Evolutionary conservation across 75 land plant species (phyloP).

Genomic region (Sequoia sempervirens): DNA sequence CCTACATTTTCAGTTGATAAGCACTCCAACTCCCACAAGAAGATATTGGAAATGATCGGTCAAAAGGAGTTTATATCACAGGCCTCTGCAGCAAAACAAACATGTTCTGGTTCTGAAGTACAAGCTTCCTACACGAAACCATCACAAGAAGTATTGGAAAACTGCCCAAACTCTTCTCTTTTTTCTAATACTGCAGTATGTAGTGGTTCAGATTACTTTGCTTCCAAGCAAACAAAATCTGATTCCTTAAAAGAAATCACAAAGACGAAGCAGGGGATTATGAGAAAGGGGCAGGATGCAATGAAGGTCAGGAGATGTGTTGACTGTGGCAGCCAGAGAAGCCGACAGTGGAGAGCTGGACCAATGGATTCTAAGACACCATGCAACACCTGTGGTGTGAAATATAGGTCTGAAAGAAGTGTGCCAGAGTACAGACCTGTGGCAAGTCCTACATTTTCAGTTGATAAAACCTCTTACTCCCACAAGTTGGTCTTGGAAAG

Average conservation of each 20-base stretch:
- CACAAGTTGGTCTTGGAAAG: slow-evolving; percentile 74
- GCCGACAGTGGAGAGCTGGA: slow-evolving; percentile 79
- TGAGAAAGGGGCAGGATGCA: not conserved
- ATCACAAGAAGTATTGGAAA: not conserved
- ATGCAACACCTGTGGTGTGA: slow-evolving; percentile 83
- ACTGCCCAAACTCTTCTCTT: too few relatives aligned
- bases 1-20: slow-evolving; percentile 55
- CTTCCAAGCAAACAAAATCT: not conserved
- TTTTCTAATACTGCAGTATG: too few relatives aligned
- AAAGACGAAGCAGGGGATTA: too few relatives aligned
- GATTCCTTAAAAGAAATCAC: too few relatives aligned
- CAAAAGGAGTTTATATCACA: not conserved
- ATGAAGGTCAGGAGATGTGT: slow-evolving; percentile 44
- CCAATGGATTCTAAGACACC: slow-evolving; percentile 79
- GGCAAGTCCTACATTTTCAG: slow-evolving; percentile 62
- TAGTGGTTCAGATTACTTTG: not conserved
- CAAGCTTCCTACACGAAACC: too few relatives aligned
- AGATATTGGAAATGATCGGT: slow-evolving; percentile 59
- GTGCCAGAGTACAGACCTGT: slow-evolving; percentile 74
- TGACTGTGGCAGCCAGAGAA: slow-evolving; percentile 67
- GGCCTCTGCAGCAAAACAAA: not conserved
- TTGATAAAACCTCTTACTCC: slow-evolving; percentile 63
- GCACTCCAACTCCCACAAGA: slow-evolving; percentile 74
- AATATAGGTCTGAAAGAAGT: slow-evolving; percentile 70
- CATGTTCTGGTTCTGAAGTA: not conserved